Percentiles rank a stretch among this genome's conserved stretches.
These are phyloP conservation scores for Bruguiera parviflora DNA, from an alignment of 345 rosid species.

Conservation along the genomic window DNA sequence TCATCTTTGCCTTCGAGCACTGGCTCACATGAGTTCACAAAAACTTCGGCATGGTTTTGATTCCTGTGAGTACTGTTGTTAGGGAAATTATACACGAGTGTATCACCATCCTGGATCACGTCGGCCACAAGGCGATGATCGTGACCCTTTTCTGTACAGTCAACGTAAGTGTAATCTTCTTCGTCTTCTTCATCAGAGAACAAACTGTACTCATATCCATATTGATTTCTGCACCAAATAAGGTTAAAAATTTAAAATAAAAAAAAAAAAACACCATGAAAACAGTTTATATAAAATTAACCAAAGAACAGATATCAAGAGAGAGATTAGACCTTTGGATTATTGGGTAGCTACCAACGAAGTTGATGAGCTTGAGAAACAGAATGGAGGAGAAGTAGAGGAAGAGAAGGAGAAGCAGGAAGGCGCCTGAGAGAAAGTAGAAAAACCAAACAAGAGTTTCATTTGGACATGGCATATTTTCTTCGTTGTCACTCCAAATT, in stretches of 20 bases:
- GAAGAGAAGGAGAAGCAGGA: constrained; percentile 62
- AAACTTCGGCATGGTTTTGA: constrained; percentile 16
- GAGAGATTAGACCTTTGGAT: constrained; percentile 49
- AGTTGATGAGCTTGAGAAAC: constrained; percentile 53
- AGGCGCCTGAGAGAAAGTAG: constrained; percentile 67
- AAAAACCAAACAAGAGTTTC: constrained; percentile 71
- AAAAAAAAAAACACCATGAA: neutral
- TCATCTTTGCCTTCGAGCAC: neutral
- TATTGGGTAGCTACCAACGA: constrained; percentile 60
- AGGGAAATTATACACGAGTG: constrained; percentile 40
- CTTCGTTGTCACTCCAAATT: constrained; percentile 24
- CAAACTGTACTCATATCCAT: constrained; percentile 48
- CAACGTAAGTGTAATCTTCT: constrained; percentile 46
- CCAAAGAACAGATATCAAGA: neutral
- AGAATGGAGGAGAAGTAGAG: constrained; percentile 58
- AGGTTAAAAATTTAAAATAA: neutral
- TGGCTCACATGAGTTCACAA: constrained; percentile 15
- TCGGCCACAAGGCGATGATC: constrained; percentile 57
- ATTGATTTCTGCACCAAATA: constrained; percentile 42
- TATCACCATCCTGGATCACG: constrained; percentile 58
- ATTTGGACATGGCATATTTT: constrained; percentile 73
- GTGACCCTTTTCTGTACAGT: constrained; percentile 22
- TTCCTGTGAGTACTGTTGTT: constrained; percentile 3
- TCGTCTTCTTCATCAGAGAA: constrained; percentile 59
- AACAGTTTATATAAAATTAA: neutral